Base-by-base conservation (phyloP, 257 asterid species). In the Linaria vulgaris region DNA sequence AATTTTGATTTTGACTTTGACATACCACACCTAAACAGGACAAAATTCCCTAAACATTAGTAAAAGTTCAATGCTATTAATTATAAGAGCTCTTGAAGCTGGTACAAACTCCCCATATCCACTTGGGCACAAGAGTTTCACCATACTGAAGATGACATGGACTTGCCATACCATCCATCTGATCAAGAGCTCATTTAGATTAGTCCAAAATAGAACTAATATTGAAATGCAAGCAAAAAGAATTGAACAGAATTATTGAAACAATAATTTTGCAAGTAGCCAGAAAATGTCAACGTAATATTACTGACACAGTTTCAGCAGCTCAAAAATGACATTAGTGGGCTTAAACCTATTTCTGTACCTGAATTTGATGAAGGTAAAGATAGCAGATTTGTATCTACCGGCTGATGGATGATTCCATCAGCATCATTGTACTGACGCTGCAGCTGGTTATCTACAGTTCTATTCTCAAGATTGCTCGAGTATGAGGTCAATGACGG, bases 41-140 rank as follows among this genome's bases (percentile, higher is more conserved):
- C 78, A 82, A 80, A 79, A 79, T 78, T 63, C 41, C 51, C 72
- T 69, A 78, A 38, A 76, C 55, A 78, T 85, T 80, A 88, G 91
- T 68, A 79, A 64, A 67, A 61, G 76, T 38, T 62, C 61, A 61
- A 79, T 59, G 58, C 57, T 41, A 59, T 73, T 59, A 69, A 49
- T 53, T 66, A 77, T 76, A 73, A 72, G 87, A 89, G 85, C 95
- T 85, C 96, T 83, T 80, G 81, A 74, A 79, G 86, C 78, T 72
- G 89, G 95, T 85, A 85, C 89, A 85, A 92, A 87, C 94, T 83
- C 97, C 95, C 96, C 85, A 74, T 81, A 74, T 81, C 83, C 87
- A 83, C 87, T 90, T 75, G 95, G 97, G 98, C 75, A 63, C 48
- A 56, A 87, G 94, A 87, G 97, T 87, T 87, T 85, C 76, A 76